Evolutionary conservation across 1,284 basidiomycete genomes (phyloP).

Genomic region (Inonotus obliquus): DNA sequence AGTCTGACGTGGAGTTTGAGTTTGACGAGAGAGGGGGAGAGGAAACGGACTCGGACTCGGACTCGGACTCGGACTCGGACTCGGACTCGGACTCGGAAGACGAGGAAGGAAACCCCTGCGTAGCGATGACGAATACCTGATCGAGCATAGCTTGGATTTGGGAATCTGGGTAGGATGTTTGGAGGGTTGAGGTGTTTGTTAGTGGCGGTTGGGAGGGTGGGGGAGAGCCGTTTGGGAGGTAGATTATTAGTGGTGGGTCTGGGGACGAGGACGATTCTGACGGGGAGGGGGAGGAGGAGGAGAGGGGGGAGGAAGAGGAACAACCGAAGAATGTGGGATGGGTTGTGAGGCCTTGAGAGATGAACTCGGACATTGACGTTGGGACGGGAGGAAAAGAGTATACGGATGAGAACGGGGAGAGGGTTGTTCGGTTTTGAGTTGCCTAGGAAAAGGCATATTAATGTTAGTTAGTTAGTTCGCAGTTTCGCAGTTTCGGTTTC

Average conservation of each 20-base stretch:
- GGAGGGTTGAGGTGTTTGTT: slow-evolving; percentile 38
- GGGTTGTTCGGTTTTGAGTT: slow-evolving; percentile 34
- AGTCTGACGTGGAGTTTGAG: too few species aligned
- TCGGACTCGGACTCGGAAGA: slow-evolving; percentile 3
- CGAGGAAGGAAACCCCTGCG: slow-evolving; percentile 33
- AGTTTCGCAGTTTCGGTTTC: too few species aligned
- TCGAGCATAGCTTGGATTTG: slow-evolving; percentile 37
- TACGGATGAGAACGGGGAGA: slow-evolving; percentile 28
- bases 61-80: too few species aligned
- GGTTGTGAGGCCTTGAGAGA: slow-evolving; percentile 31
- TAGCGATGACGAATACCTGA: slow-evolving; percentile 37
- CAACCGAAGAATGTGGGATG: slow-evolving; percentile 46
- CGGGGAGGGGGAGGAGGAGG: slow-evolving; percentile 29
- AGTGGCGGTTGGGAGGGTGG: slow-evolving; percentile 35
- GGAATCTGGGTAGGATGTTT: slow-evolving; percentile 28
- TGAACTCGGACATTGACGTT: slow-evolving; percentile 27
- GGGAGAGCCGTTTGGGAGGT: slow-evolving; percentile 40
- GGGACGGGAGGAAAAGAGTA: slow-evolving; percentile 43
- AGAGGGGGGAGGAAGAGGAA: slow-evolving; percentile 35
- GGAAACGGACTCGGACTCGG: too few species aligned
- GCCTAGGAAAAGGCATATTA: slow-evolving; percentile 24
- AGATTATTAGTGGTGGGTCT: slow-evolving; percentile 36
- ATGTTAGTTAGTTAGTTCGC: too few species aligned
- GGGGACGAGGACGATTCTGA: too few species aligned
- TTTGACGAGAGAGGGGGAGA: too few species aligned